Evolutionary conservation across 2,329 filamentous ascomycete genomes (phyloP), one percentile per base, ranked within the genome.

Genomic region (Penicillium sp.): DNA sequence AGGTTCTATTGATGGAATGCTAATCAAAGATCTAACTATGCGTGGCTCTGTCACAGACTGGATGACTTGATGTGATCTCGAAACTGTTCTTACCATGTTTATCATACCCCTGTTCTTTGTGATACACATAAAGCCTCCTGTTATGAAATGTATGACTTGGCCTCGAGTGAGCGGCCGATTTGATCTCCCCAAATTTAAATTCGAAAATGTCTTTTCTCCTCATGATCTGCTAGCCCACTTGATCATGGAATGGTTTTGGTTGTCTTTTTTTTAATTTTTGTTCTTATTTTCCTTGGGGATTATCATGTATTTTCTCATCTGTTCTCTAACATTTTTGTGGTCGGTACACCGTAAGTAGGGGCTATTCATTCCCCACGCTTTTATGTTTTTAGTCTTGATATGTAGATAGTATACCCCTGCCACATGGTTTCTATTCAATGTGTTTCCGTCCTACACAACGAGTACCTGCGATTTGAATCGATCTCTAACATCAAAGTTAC

Each of bases 61-160:
- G 54, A 70, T 65, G 65, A 68, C 59, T 65, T 61, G 55, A 66
- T 65, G 64, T 68, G 61, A 64, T 68, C 53, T 65, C 54, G 54
- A 57, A 64, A 42, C 58, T 65, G 48, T 65, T 60, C 60, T 66
- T 57, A 60, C 59, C 62, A 60, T 59, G 52, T 63, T 63, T 63
- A 62, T 61, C 68, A 69, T 67, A 70, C 65, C 64, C 66, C 61
- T 53, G 63, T 56, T 33, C 26, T 28, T 59, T 63, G 49, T 65
- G 65, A 66, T 70, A 63, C 61, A 68, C 62, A 68, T 68, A 68
- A 68, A 46, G 62, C 61, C 51, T 63, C 57, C 65, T 68, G 68
- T 60, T 59, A 59, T 65, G 55, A 54, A 63, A 65, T 58, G 58
- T 35, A 58, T 37, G 52, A 54, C 61, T 63, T 59, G 51, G 33